A percentile compares a stretch with the other conserved stretches of the same genome.
These are phyloP conservation scores for Friedmanniomyces simplex DNA, from an alignment of 495 filamentous ascomycete genomes.

Conservation along the genomic window DNA sequence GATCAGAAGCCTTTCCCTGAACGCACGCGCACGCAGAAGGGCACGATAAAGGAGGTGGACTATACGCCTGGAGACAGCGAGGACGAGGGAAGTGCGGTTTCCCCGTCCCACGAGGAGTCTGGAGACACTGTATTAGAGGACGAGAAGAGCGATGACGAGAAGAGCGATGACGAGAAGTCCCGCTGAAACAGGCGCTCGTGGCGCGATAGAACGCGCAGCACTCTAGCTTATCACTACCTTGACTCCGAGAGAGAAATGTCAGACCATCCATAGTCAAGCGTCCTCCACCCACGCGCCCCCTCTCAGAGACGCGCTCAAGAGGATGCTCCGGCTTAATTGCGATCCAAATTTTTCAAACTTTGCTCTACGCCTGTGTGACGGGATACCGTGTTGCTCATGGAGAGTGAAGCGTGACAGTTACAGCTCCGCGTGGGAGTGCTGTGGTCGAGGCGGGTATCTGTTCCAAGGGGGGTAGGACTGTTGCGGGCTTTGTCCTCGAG, in stretches of 20 bases:
- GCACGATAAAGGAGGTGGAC: neutral
- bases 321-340: constrained; percentile 22
- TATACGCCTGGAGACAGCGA: too few relatives aligned
- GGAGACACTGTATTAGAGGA: too few relatives aligned
- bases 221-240: too few relatives aligned
- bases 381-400: constrained; percentile 11
- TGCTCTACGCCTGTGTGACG: constrained; percentile 16
- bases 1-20: too few relatives aligned
- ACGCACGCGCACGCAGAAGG: neutral
- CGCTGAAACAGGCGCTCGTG: too few relatives aligned
- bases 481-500: too few relatives aligned
- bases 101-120: too few relatives aligned
- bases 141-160: too few relatives aligned
- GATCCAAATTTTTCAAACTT: constrained; percentile 1
- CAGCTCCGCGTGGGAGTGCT: constrained; percentile 7
- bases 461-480: too few relatives aligned
- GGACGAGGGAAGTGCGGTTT: too few relatives aligned
- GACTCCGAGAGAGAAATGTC: neutral
- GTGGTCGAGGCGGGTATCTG: constrained; percentile 12
- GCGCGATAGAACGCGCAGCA: too few relatives aligned
- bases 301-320: constrained; percentile 16
- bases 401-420: constrained; percentile 15
- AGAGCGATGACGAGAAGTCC: too few relatives aligned
- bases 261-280: constrained; percentile 21
- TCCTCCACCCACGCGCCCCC: constrained; percentile 17